Percentiles rank a stretch among this genome's conserved stretches.
Evolutionary conservation across 352 stramenopile genomes (phyloP).

Genomic region (Detonula confervacea): DNA sequence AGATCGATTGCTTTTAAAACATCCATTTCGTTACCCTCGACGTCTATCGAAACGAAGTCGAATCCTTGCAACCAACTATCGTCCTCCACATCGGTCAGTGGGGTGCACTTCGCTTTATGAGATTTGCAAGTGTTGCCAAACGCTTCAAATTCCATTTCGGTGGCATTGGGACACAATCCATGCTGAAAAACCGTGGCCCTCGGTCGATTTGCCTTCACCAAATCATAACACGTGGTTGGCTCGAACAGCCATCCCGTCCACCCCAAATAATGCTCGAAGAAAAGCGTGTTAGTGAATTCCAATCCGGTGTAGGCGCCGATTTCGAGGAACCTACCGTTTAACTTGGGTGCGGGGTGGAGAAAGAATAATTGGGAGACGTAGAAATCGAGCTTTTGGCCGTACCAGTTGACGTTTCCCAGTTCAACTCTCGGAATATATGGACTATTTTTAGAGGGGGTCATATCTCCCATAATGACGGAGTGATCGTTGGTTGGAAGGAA

Average conservation of each 20-base stretch:
- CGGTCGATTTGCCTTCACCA: not conserved
- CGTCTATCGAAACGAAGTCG: slow-evolving; percentile 26
- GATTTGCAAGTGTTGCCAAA: slow-evolving; percentile 24
- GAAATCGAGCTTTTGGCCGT: slow-evolving; percentile 22
- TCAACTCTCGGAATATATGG: not conserved
- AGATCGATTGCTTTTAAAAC: slow-evolving; percentile 29
- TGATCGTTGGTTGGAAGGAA: not conserved
- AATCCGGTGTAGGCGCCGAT: slow-evolving; percentile 24
- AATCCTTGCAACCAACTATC: slow-evolving; percentile 19
- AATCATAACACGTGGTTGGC: slow-evolving; percentile 25
- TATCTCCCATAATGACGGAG: not conserved
- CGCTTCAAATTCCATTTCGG: slow-evolving; percentile 11
- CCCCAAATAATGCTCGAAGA: slow-evolving; percentile 29
- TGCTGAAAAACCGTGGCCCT: slow-evolving; percentile 5
- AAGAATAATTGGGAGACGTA: slow-evolving; percentile 30
- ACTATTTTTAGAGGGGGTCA: not conserved
- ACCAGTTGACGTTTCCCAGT: slow-evolving; percentile 1
- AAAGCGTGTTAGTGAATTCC: slow-evolving; percentile 24
- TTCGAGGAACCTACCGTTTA: slow-evolving; percentile 17
- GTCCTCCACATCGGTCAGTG: slow-evolving; percentile 2
- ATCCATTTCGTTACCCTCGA: slow-evolving; percentile 17
- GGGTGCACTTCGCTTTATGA: not conserved
- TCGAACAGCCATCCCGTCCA: slow-evolving; percentile 32
- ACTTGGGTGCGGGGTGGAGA: slow-evolving; percentile 14
- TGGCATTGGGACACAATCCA: slow-evolving; percentile 6